Evolutionary conservation across 169 alveolate species (phyloP).

Genomic region (Plasmodium reichenowi): DNA sequence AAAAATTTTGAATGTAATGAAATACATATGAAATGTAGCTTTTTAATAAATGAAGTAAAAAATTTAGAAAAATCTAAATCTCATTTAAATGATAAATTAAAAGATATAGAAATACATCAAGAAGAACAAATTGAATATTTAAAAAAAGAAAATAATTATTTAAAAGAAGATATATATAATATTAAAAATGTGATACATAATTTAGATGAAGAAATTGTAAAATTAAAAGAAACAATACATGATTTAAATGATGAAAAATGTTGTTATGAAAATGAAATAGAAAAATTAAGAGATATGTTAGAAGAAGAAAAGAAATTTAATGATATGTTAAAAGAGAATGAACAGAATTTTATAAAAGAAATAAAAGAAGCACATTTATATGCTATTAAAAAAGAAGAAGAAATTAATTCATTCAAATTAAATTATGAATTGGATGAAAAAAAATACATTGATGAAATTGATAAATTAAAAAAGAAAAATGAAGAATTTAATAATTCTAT

Average conservation of each 20-base stretch:
- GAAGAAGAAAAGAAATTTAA: conserved; percentile 71
- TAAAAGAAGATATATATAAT: conserved; percentile 51
- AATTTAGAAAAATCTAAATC: conserved; percentile 49
- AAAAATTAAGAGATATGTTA: conserved; percentile 63
- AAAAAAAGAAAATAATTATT: conserved; percentile 56
- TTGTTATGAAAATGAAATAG: conserved; percentile 53
- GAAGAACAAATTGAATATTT: conserved; percentile 54
- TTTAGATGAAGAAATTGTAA: conserved; percentile 54
- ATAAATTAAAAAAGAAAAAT: conserved; percentile 42
- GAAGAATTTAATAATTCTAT: conserved; percentile 63
- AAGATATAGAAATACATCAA: conserved; percentile 38
- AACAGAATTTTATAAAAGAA: conserved; percentile 69
- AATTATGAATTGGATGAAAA: conserved; percentile 41
- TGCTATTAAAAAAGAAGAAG: conserved; percentile 68
- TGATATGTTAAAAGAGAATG: conserved; percentile 73
- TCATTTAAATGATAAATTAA: conserved; percentile 40
- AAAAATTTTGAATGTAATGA: conserved; percentile 68
- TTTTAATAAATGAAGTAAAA: conserved; percentile 45
- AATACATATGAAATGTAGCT: conserved; percentile 59
- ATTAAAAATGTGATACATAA: conserved; percentile 43
- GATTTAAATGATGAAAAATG: conserved; percentile 48
- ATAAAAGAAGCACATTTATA: conserved; percentile 76
- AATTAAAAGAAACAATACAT: conserved; percentile 39
- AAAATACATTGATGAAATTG: conserved; percentile 74
- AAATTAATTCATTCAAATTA: conserved; percentile 27